These are phyloP conservation scores for Tephrocybe rancida DNA, from an alignment of 768 basidiomycete species.

Conservation along the genomic window DNA sequence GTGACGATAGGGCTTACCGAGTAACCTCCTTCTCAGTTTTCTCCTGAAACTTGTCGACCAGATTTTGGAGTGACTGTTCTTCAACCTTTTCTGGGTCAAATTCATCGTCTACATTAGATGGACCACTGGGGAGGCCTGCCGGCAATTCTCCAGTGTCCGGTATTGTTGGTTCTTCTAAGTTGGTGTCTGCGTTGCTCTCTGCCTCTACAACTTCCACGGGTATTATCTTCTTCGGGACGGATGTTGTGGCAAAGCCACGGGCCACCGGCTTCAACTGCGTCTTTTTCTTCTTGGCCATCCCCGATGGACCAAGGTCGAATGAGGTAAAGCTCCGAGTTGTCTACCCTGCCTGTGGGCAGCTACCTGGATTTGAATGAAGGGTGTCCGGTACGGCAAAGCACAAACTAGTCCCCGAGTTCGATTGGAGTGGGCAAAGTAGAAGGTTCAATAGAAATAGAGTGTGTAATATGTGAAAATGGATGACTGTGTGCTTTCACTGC, in stretches of 20 bases:
- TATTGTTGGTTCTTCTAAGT: slow-evolving; percentile 7
- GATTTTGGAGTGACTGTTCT: slow-evolving; percentile 62
- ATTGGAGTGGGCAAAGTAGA: slow-evolving; percentile 1
- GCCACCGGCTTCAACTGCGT: slow-evolving; percentile 72
- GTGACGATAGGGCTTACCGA: slow-evolving; percentile 42
- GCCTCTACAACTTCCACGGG: slow-evolving; percentile 27
- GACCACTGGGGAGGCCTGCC: slow-evolving; percentile 3
- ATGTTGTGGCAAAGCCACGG: slow-evolving; percentile 82
- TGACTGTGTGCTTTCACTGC: slow-evolving; percentile 10
- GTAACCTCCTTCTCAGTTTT: slow-evolving; percentile 86
- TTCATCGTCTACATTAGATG: slow-evolving; percentile 24
- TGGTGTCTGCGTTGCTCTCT: slow-evolving; percentile 17
- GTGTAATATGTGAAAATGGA: slow-evolving; percentile 9
- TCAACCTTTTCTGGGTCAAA: slow-evolving; percentile 42
- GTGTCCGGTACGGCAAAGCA: not conserved
- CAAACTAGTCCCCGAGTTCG: not conserved
- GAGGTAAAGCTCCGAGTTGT: not conserved
- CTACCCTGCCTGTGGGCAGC: slow-evolving; percentile 7
- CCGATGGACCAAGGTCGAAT: slow-evolving; percentile 21
- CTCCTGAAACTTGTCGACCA: slow-evolving; percentile 85
- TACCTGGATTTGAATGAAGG: not conserved
- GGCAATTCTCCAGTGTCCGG: slow-evolving; percentile 1
- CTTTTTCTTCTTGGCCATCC: slow-evolving; percentile 87
- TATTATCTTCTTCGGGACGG: slow-evolving; percentile 74
- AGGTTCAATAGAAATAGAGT: slow-evolving; percentile 15